Evolutionary conservation across 2,329 filamentous ascomycete species (phyloP).

Genomic region (Paraphoma sp.): DNA sequence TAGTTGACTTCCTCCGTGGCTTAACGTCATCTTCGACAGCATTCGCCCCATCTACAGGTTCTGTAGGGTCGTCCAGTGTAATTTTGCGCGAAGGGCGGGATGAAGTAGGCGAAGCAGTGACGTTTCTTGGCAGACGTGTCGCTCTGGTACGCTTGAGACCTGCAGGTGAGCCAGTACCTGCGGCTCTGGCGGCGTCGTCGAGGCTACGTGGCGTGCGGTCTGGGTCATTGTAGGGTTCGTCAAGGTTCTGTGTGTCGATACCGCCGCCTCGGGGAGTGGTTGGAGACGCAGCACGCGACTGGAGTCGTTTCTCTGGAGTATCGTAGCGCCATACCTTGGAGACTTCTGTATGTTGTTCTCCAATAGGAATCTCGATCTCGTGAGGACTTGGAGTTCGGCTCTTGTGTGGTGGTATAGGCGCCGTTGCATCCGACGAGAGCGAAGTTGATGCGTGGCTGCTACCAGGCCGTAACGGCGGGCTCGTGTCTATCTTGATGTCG

Average conservation of each 20-base stretch:
- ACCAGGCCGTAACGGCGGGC: constrained; percentile 46
- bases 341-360: constrained; percentile 59
- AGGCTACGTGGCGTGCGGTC: constrained; percentile 44
- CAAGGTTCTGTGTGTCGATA: constrained; percentile 12
- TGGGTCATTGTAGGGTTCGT: constrained; percentile 21
- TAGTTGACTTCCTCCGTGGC: constrained; percentile 39
- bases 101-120: constrained; percentile 34
- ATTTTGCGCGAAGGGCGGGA: constrained; percentile 44
- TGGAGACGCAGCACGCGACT: constrained; percentile 42
- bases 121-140: constrained; percentile 45
- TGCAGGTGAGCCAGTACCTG: constrained; percentile 38
- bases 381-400: constrained; percentile 56
- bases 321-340: constrained; percentile 55
- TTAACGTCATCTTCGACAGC: constrained; percentile 22
- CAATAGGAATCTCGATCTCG: constrained; percentile 67
- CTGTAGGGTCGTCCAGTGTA: constrained; percentile 40
- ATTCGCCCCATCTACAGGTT: constrained; percentile 16
- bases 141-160: constrained; percentile 48
- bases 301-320: constrained; percentile 36
- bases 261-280: constrained; percentile 42
- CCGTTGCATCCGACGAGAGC: constrained; percentile 50
- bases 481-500: constrained; percentile 56
- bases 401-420: constrained; percentile 43
- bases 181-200: constrained; percentile 44
- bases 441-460: constrained; percentile 63